phyloP scores from a whole-genome alignment of 371 early-diverging fungal species.

The Mortierella sp. region DNA sequence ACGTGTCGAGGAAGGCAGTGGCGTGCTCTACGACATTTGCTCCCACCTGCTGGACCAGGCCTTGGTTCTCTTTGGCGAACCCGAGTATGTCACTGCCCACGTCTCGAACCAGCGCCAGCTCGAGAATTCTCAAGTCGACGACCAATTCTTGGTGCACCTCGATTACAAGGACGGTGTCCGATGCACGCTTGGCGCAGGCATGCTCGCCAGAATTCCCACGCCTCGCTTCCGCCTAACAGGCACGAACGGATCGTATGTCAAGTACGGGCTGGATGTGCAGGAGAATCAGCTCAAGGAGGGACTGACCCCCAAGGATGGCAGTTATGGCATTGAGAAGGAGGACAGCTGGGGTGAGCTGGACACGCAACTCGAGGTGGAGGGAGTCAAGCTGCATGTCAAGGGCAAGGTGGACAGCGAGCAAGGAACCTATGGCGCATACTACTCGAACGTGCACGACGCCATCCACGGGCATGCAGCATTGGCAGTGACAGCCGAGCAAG shows the following conservation, averaged over 20 bases:
- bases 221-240: conserved; percentile 78
- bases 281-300: conserved; percentile 79
- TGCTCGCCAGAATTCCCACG: conserved; percentile 76
- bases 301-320: conserved; percentile 57
- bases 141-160: conserved; percentile 73
- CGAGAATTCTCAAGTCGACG: conserved; percentile 62
- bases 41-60: conserved; percentile 85
- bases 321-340: conserved; percentile 65
- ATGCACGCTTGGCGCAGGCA: conserved; percentile 73
- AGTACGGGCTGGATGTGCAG: conserved; percentile 78
- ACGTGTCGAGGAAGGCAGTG: conserved; percentile 69
- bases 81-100: conserved; percentile 68
- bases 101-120: conserved; percentile 78
- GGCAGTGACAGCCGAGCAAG: conserved; percentile 74
- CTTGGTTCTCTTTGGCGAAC: conserved; percentile 74
- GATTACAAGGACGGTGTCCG: conserved; percentile 68
- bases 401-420: conserved; percentile 68
- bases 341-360: conserved; percentile 66
- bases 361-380: conserved; percentile 57
- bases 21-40: conserved; percentile 81
- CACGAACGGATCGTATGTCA: conserved; percentile 74
- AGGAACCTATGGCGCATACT: conserved; percentile 71
- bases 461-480: conserved; percentile 62
- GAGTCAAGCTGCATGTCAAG: conserved; percentile 59
- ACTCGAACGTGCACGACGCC: conserved; percentile 72